Evolutionary conservation across 1,139 yeast species (phyloP), one percentile per base, ranked within the genome.

Genomic region (Eremothecium gossypii): DNA sequence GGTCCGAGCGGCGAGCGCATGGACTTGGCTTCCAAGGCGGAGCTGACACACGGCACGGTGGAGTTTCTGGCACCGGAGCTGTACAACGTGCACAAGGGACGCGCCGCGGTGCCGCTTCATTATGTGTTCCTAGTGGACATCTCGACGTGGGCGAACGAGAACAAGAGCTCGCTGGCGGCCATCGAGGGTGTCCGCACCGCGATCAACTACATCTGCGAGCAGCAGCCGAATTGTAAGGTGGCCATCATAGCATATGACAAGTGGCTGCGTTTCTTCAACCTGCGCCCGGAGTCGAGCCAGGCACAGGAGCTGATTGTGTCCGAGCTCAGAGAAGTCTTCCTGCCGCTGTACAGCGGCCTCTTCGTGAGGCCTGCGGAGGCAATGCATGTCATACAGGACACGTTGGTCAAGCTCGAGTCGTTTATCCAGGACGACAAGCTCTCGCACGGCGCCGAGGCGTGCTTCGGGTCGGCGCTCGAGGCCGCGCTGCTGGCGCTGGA

Each of bases 101-200:
- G 51, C 7, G 57, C 58, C 14, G 70, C 79, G 3, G 49, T 60
- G 4, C 72, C 81, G 1, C 61, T 87, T 44, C 83, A 81, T 55
- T 84, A 83, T 54, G 72, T 89, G 13, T 86, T 89, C 53, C 68
- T 87, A 50, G 69, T 91, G 42, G 98, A 91, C 60, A 76, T 86
- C 38, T 78, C 77, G 35, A 71, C 93, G 5, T 65, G 78, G 17
- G 74, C 76, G 39, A 77, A 75, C 43, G 82, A 76, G 41, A 66
- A 86, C 31, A 82, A 89, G 2, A 70, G 73, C 30, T 54, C 63
- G 11, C 40, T 57, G 31, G 69, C 86, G 8, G 70, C 82, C 2
- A 78, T 86, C 4, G 89, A 83, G 46, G 84, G 95, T 2, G 76
- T 91, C 26, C 69, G 87, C 50, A 67, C 76, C 2, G 51, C 56